Conservation (phyloP, 176 grass and related monocot genomes). For the Puya raimondii region DNA sequence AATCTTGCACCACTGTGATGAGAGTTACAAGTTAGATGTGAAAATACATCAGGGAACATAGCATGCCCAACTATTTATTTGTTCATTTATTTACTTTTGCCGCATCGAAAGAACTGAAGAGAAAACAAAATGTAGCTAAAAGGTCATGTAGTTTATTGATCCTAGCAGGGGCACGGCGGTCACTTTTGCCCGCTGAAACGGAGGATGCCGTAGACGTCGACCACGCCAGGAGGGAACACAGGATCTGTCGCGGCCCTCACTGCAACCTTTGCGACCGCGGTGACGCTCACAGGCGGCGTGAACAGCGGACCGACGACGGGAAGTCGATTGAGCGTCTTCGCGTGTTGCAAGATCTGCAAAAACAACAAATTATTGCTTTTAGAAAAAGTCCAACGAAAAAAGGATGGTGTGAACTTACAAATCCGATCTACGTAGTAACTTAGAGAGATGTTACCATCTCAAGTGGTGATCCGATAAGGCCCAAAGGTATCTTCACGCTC, state of each 20-base stretch:
- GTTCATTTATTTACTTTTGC: too few relatives aligned
- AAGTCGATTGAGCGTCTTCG: slow-evolving; percentile 53
- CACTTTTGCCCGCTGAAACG: slow-evolving; percentile 66
- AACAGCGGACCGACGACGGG: slow-evolving; percentile 67
- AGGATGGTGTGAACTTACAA: too few relatives aligned
- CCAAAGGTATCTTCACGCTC: slow-evolving; percentile 72
- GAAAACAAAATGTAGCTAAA: slow-evolving; percentile 1
- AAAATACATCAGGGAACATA: too few relatives aligned
- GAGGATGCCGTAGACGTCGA: slow-evolving; percentile 69
- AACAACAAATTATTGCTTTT: slow-evolving; percentile 2
- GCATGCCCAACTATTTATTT: too few relatives aligned
- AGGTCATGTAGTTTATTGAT: neutral
- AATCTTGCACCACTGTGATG: too few relatives aligned
- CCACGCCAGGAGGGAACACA: slow-evolving; percentile 81
- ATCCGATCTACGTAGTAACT: neutral
- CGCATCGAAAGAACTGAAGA: neutral
- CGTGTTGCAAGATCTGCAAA: slow-evolving; percentile 58
- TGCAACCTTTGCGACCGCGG: slow-evolving; percentile 57
- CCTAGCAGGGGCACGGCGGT: neutral
- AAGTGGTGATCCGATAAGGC: slow-evolving; percentile 69
- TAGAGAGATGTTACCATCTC: slow-evolving; percentile 43
- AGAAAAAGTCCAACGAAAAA: neutral
- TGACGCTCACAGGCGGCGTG: slow-evolving; percentile 65
- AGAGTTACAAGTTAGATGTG: too few relatives aligned
- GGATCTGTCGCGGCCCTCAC: slow-evolving; percentile 72